A percentile compares a stretch with the other conserved stretches of the same genome.
phyloP scores from a whole-genome alignment of 495 filamentous ascomycete species.

The Darksidea phi region DNA sequence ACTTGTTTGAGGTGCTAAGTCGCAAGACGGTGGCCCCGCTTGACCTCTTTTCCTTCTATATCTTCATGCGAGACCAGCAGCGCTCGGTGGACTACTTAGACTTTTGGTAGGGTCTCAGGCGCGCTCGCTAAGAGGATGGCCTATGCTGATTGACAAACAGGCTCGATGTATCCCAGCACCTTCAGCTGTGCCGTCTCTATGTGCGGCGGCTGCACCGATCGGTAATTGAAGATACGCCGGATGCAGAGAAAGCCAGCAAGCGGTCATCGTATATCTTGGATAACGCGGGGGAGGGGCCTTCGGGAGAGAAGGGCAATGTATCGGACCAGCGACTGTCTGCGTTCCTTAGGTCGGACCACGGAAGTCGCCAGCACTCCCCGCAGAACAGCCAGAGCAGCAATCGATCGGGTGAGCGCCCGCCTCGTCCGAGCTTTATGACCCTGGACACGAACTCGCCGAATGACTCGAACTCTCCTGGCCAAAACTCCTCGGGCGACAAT shows the following conservation, averaged over 20 bases:
- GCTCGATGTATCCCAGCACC: conserved; percentile 99
- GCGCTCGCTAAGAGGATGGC: not conserved
- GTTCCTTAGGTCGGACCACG: conserved; percentile 77
- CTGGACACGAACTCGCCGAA: conserved; percentile 69
- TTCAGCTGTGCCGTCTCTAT: conserved; percentile 96
- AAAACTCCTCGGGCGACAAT: conserved; percentile 49
- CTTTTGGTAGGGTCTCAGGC: conserved; percentile 71
- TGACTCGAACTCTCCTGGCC: conserved; percentile 37
- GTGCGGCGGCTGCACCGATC: conserved; percentile 92
- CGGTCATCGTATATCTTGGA: conserved; percentile 79
- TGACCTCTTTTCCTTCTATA: conserved; percentile 98
- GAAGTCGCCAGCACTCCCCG: conserved; percentile 61
- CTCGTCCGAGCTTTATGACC: conserved; percentile 68
- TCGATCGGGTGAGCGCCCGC: conserved; percentile 54
- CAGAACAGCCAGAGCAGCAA: conserved; percentile 56
- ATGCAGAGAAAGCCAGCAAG: conserved; percentile 82
- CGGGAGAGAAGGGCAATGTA: conserved; percentile 55
- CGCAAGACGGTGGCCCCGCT: conserved; percentile 87
- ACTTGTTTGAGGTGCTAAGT: conserved; percentile 90
- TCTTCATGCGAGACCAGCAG: conserved; percentile 99
- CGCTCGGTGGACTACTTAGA: conserved; percentile 96
- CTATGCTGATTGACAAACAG: conserved; percentile 47
- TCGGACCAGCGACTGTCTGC: conserved; percentile 84
- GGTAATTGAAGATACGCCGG: conserved; percentile 88
- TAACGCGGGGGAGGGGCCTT: conserved; percentile 51